Evolutionary conservation across 2,329 filamentous ascomycete genomes (phyloP), one percentile per base, ranked within the genome.

Genomic region (Clonostachys byssicola): DNA sequence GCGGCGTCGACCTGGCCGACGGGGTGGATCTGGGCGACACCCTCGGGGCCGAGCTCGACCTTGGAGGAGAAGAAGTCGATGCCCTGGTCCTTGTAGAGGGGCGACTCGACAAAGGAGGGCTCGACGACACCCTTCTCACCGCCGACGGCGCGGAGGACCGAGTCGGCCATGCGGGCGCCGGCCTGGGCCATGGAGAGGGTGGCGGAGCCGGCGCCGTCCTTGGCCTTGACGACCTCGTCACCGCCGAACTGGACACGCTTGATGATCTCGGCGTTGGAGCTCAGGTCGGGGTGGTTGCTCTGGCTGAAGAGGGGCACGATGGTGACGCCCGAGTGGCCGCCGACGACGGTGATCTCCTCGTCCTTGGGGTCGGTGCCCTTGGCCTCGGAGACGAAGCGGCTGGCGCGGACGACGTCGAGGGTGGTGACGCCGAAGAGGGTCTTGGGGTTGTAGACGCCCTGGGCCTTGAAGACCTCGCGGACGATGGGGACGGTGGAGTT

Each of bases 131-230:
- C 90, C 84, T 92, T 94, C 83, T 95, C 85, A 68, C 94, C 94
- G 73, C 95, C 85, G 50, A 88, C 77, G 62, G 94, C 94, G 73
- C 90, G 92, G 74, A 99, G 88, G 62, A 99, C 78, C 59, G 88
- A 90, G 79, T 97, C 92, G 60, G 94, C 90, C 73, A 85, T 78
- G 71, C 82, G 81, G 65, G 81, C 81, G 70, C 92, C 92, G 58
- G 92, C 92, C 83, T 96, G 92, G 65, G 92, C 92, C 92, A 99
- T 99, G 77, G 91, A 96, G 61, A 97, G 88, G 55, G 92, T 97
- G 68, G 92, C 92, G 59, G 91, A 96, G 62, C 92, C 92, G 64
- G 92, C 91, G 73, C 92, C 94, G 68, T 92, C 92, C 88, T 97
- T 97, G 74, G 92, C 94, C 85, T 96, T 83, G 77, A 97, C 92